Conservation (phyloP, 2,329 filamentous ascomycete species). For the Mycocentrospora acerina region DNA sequence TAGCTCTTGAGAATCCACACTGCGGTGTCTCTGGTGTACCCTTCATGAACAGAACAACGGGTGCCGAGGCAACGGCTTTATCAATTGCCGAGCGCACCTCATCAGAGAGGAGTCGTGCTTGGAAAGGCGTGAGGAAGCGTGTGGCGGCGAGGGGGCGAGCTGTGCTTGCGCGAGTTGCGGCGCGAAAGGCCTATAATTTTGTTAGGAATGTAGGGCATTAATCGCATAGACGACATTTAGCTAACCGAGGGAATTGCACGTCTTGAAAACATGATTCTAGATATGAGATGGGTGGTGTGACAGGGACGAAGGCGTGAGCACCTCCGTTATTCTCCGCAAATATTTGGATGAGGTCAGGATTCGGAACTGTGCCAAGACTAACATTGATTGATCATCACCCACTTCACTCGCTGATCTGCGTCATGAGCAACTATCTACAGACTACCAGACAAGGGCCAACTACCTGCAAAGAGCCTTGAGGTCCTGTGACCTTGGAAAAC, state of each 20-base stretch:
- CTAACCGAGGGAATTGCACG: constrained; percentile 39
- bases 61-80: constrained; percentile 81
- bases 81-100: constrained; percentile 83
- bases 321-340: constrained; percentile 27
- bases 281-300: constrained; percentile 13
- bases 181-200: constrained; percentile 37
- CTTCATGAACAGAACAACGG: constrained; percentile 99
- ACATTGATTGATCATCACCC: too few species aligned
- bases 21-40: constrained; percentile 94
- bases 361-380: constrained; percentile 17
- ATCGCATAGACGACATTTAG: too few species aligned
- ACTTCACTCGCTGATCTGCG: too few species aligned
- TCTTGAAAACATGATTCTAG: constrained; percentile 40
- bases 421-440: too few species aligned
- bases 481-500: too few species aligned
- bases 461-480: too few species aligned
- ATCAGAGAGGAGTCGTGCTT: constrained; percentile 73
- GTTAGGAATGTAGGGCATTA: constrained; percentile 8
- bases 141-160: constrained; percentile 37
- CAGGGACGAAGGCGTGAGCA: constrained; percentile 16
- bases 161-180: constrained; percentile 32
- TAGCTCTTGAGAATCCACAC: constrained; percentile 94
- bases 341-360: constrained; percentile 33
- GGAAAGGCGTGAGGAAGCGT: constrained; percentile 49
- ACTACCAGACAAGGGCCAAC: too few species aligned